Evolutionary conservation across 257 asterid species (phyloP), one percentile per base, ranked within the genome.

Genomic region (Linderniella brevidens): DNA sequence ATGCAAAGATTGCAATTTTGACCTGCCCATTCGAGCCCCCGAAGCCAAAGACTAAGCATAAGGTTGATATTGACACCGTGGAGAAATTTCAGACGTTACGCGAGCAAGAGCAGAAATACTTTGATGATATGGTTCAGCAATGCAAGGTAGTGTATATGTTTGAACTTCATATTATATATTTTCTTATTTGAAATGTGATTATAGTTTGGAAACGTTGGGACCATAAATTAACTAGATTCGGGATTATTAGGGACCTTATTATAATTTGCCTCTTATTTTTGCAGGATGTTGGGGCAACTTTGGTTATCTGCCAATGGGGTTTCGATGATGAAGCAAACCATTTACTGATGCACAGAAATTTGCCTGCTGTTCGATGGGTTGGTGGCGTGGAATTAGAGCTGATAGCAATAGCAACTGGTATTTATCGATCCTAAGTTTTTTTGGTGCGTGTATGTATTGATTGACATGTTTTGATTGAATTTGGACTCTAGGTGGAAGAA

Each of bases 251-350:
- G n/a, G n/a, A n/a, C 32, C 32, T 25, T 25, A 25, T 6, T 25
- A 6, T 25, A 25, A 25, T 6, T 25, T 25, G 32, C 42, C 37
- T 6, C n/a, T 42, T 63, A 50, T 17, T 36, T n/a, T 49, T 61
- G 49, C 77, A 80, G 92, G 92, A 80, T 69, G 87, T 77, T 56
- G 92, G 92, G 20, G 83, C 92, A 45, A 68, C 81, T 45, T 62
- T 80, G 60, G 92, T 80, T 38, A 80, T 80, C 62, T 80, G 92
- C 67, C 92, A 80, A 42, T 80, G 92, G 92, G 92, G 92, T 36
- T 80, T 80, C 52, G 92, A 80, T 52, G 92, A 79, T 57, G 92
- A 79, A 58, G 92, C 92, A 48, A 79, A 79, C 57, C 92, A 79
- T 72, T 64, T 79, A 29, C 46, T 79, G 40, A 75, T 79, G 92